A percentile compares a stretch with the other conserved stretches of the same genome.
Conservation (phyloP, 2,329 filamentous ascomycete genomes). For the Claviceps fusiformis region DNA sequence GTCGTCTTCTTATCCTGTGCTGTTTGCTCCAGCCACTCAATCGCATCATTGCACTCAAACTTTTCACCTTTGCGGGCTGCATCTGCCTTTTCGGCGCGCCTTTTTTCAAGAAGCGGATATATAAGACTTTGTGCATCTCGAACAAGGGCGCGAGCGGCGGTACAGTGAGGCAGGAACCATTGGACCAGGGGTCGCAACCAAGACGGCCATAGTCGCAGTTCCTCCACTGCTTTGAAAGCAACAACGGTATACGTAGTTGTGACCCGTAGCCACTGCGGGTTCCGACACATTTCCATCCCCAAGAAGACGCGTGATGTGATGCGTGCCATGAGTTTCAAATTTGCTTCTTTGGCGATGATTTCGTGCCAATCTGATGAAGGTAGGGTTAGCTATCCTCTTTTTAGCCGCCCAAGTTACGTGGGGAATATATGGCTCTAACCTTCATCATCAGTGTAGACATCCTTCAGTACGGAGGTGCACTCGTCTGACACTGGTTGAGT, state of each 20-base stretch:
- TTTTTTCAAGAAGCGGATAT: conserved; percentile 7
- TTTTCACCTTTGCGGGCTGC: conserved; percentile 2
- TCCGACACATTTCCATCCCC: conserved; percentile 28
- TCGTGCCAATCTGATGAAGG: neutral
- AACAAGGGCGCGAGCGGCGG: conserved; percentile 5
- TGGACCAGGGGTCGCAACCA: conserved; percentile 8
- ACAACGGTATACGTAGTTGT: conserved; percentile 28
- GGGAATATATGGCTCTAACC: neutral
- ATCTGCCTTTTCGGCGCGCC: conserved; percentile 5
- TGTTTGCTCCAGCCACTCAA: conserved; percentile 10
- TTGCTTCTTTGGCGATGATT: neutral
- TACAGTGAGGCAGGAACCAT: conserved; percentile 10
- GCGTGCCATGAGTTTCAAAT: conserved; percentile 26
- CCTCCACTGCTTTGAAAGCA: conserved; percentile 15
- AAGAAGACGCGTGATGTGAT: conserved; percentile 36
- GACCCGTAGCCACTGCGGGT: conserved; percentile 32
- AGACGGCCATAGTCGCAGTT: conserved; percentile 8
- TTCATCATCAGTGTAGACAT: neutral
- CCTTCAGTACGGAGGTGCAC: neutral
- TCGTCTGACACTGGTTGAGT: neutral
- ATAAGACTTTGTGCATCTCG: conserved; percentile 4
- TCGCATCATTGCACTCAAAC: conserved; percentile 7
- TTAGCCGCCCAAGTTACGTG: neutral
- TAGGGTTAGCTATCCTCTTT: neutral
- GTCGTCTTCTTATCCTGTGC: neutral